Evolutionary conservation across 352 stramenopile species (phyloP).

Genomic region (Phytopythium litorale): DNA sequence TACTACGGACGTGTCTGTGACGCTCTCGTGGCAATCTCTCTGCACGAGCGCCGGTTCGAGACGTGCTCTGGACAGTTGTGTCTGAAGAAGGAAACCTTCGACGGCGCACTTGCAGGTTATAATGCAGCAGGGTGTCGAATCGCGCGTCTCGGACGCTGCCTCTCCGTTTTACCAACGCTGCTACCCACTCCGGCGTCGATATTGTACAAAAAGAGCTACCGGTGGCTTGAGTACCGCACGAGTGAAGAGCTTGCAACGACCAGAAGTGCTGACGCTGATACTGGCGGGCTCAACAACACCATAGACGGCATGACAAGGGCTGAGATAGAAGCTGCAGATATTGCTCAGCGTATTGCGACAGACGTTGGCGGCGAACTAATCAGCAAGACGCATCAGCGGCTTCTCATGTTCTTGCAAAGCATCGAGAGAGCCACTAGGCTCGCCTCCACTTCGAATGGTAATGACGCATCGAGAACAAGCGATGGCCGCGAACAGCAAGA

Average conservation of each 20-base stretch:
- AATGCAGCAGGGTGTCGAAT: conserved; percentile 4
- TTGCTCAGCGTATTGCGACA: conserved; percentile 4
- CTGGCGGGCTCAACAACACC: neutral
- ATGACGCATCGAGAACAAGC: neutral
- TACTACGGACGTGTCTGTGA: neutral
- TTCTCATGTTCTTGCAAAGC: conserved; percentile 21
- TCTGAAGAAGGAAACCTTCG: neutral
- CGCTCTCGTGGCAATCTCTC: neutral
- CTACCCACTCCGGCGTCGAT: conserved; percentile 9
- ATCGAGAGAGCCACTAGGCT: neutral
- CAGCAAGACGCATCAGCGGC: conserved; percentile 21
- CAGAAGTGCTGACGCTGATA: neutral
- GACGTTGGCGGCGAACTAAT: conserved; percentile 11
- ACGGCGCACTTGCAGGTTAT: neutral
- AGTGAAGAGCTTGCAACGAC: conserved; percentile 5
- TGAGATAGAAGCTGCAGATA: neutral
- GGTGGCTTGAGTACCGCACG: conserved; percentile 22
- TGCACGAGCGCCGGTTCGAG: conserved; percentile 4
- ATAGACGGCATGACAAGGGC: neutral
- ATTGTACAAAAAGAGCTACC: conserved; percentile 26
- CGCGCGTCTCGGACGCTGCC: conserved; percentile 13
- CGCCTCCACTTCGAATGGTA: neutral
- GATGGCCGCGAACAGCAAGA: neutral
- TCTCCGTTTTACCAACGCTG: conserved; percentile 16
- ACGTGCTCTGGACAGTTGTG: conserved; percentile 6